Base-by-base conservation (phyloP, 176 grass and related monocot genomes). In the Otatea glauca region DNA sequence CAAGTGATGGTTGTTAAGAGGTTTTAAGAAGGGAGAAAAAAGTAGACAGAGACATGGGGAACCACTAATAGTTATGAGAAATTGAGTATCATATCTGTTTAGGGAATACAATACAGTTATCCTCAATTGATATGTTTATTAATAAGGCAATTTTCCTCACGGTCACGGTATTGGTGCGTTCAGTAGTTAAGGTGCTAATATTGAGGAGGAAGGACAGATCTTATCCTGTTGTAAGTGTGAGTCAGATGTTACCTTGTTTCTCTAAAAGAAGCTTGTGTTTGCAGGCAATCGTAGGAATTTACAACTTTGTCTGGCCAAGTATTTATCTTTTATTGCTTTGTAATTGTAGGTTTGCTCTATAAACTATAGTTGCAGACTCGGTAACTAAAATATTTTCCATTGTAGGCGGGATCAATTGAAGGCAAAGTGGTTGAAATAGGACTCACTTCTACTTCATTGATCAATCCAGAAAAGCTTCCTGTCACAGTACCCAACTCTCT, bases 401-500 rank as follows among this genome's bases (percentile, higher is more conserved):
- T 94, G 59, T 70, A 98, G 96, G 96, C 96, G 48, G 96, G 96
- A 12, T 72, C 91, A 83, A 90, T 98, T 88, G 96, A 98, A 90
- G 93, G 96, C 17, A 85, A 75, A 79, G 96, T 98, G 80, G 37
- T 80, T 69, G 89, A 94, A 89, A 91, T 98, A 55, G 96, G 96
- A 51, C 96, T 98, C 51, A 95, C 93, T 65, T 81, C 86, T 34
- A 98, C 96, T 65, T 87, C 78, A 49, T 91, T 98, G 81, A 89
- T 92, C 68, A 98, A 93, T 88, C 84, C 96, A 74, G 96, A 98
- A 80, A 93, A 94, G 83, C 94, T 91, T 53, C 96, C 96, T 67
- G 92, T 98, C 72, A 91, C 94, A 83, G 93, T 98, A 58, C 96
- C 96, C 59, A 98, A 98, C 45, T 98, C 96, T 71, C 49, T 98